Percentiles rank a stretch among this genome's conserved stretches.
phyloP scores from a whole-genome alignment of 257 asterid genomes.

The Salvia splendens region DNA sequence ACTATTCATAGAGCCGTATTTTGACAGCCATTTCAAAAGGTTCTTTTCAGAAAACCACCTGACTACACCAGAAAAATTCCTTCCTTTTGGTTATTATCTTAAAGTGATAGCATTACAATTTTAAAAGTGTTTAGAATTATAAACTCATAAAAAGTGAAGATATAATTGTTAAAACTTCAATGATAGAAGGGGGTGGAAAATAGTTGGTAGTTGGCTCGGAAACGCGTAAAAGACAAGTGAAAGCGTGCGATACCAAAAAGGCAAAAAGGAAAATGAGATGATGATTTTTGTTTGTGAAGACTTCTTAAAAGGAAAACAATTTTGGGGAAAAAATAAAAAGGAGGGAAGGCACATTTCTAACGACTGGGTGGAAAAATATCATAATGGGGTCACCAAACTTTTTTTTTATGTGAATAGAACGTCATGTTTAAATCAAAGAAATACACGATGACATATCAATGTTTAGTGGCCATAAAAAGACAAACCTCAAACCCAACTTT shows the following conservation, averaged over 20 bases:
- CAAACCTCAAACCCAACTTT: not conserved
- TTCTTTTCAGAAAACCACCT: slow-evolving; percentile 36
- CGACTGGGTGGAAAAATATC: slow-evolving; percentile 18
- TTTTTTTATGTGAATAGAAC: slow-evolving; percentile 22
- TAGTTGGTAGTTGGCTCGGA: slow-evolving; percentile 47
- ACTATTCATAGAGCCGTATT: not conserved
- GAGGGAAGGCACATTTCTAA: slow-evolving; percentile 30
- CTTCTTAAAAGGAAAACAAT: slow-evolving; percentile 39
- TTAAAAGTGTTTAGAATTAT: slow-evolving; percentile 18
- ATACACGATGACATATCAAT: slow-evolving; percentile 9
- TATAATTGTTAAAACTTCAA: slow-evolving; percentile 7
- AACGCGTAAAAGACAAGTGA: slow-evolving; percentile 85
- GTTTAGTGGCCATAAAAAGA: not conserved
- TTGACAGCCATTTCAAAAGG: not conserved
- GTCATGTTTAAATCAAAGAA: slow-evolving; percentile 19
- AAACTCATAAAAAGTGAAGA: slow-evolving; percentile 6
- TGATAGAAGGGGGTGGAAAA: slow-evolving; percentile 32
- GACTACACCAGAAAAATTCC: slow-evolving; percentile 28
- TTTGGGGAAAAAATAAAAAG: slow-evolving; percentile 20
- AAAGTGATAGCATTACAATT: not conserved
- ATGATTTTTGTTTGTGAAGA: slow-evolving; percentile 53
- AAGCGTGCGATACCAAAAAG: slow-evolving; percentile 89
- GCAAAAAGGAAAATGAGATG: slow-evolving; percentile 49
- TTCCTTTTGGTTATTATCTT: not conserved
- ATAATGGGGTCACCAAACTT: slow-evolving; percentile 31